Evolutionary conservation across 78 protist species (phyloP).

Genomic region (Polysphondylium violaceum): DNA sequence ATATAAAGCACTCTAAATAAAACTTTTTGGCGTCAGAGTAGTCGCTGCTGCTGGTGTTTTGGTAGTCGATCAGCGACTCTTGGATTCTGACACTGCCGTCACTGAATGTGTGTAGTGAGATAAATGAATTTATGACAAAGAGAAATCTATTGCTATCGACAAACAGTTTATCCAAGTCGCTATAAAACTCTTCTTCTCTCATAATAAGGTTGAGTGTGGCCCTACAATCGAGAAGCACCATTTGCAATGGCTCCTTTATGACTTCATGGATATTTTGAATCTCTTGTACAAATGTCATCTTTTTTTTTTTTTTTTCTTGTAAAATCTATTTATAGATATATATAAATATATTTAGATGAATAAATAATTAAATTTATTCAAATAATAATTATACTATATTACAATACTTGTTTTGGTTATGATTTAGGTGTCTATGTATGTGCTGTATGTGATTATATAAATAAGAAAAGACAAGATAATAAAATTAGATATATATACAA

Average conservation of each 20-base stretch:
- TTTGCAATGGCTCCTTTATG: conserved; percentile 58
- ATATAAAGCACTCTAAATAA: conserved; percentile 26
- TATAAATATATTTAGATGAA: too few species aligned
- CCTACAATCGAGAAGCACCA: conserved; percentile 40
- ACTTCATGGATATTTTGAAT: conserved; percentile 11
- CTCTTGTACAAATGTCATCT: conserved; percentile 14
- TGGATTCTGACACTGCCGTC: conserved; percentile 15
- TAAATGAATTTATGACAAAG: conserved; percentile 14
- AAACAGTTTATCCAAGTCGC: conserved; percentile 24
- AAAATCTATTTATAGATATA: neutral
- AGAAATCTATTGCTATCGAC: conserved; percentile 10
- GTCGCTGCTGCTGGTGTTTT: neutral
- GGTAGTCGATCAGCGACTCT: neutral
- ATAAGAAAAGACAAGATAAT: too few species aligned
- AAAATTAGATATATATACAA: too few species aligned
- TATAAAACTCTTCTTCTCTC: conserved; percentile 36
- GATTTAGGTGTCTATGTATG: too few species aligned
- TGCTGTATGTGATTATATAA: too few species aligned
- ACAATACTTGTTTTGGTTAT: too few species aligned
- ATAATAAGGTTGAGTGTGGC: conserved; percentile 25
- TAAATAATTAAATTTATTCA: too few species aligned
- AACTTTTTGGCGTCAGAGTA: conserved; percentile 16
- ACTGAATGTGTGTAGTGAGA: conserved; percentile 9
- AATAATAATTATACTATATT: too few species aligned
- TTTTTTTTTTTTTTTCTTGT: neutral